Percentiles rank a stretch among this genome's conserved stretches.
Conservation (phyloP, 139 green algal genomes). For the Coccomyxa sp. region DNA sequence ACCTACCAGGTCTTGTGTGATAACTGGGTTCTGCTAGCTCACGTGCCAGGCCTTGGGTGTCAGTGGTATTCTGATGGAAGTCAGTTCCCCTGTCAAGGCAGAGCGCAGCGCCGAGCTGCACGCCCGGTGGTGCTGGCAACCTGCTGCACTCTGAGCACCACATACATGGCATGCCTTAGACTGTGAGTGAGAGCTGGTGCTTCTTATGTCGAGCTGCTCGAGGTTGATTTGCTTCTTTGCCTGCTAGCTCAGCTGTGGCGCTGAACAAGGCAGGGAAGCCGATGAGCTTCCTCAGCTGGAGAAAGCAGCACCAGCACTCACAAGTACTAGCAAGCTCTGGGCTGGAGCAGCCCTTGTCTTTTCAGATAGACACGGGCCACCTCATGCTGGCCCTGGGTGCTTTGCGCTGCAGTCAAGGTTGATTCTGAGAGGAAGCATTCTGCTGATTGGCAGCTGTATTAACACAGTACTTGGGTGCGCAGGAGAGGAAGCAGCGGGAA, state of each 20-base stretch:
- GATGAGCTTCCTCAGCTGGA: no score
- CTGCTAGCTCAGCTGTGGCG: no score
- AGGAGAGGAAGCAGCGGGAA: constrained; percentile 26
- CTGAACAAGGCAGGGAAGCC: no score
- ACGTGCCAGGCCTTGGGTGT: neutral
- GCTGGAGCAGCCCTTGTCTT: neutral
- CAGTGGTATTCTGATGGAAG: neutral
- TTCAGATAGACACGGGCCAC: neutral
- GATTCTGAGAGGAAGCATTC: neutral
- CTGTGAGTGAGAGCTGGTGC: no score
- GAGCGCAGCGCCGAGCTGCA: neutral
- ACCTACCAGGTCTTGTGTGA: neutral
- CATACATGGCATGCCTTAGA: no score
- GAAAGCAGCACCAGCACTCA: no score
- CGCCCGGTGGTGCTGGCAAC: neutral
- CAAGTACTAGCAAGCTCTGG: neutral
- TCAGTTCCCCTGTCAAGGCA: neutral
- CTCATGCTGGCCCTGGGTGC: no score
- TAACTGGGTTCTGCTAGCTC: neutral
- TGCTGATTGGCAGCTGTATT: neutral
- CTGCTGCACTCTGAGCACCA: neutral
- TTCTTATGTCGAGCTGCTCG: no score
- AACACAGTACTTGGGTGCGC: neutral
- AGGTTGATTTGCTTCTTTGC: no score
- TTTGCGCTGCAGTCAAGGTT: no score